A percentile compares a stretch with the other conserved stretches of the same genome.
Evolutionary conservation across 2,329 filamentous ascomycete genomes (phyloP).

Genomic region (Colletotrichum aenigma): DNA sequence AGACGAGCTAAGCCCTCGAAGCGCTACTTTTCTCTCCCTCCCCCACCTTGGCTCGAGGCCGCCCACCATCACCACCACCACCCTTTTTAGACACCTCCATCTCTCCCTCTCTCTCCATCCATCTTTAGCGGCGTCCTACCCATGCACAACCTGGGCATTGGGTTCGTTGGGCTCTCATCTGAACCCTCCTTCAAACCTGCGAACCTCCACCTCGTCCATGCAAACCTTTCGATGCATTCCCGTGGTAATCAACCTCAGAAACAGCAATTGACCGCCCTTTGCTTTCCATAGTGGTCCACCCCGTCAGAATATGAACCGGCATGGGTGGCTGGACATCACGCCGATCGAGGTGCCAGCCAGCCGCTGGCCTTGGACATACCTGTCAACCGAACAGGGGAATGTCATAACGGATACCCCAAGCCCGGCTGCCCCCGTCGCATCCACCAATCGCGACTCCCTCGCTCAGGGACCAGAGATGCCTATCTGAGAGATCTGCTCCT

Average conservation of each 20-base stretch:
- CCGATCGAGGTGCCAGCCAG: background rate
- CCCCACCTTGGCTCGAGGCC: background rate
- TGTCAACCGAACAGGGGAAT: background rate
- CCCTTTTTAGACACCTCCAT: background rate
- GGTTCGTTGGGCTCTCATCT: slow-evolving; percentile 16
- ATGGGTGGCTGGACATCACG: background rate
- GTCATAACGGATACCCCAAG: slow-evolving; percentile 1
- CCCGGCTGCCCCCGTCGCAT: background rate
- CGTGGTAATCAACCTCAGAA: background rate
- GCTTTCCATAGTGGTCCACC: background rate
- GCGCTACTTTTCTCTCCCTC: background rate
- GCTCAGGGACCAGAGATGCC: background rate
- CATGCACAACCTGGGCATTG: slow-evolving; percentile 6
- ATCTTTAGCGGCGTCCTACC: background rate
- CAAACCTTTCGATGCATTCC: background rate
- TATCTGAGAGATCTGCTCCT: background rate
- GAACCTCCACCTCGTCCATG: slow-evolving; percentile 9
- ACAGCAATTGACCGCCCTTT: slow-evolving; percentile 19
- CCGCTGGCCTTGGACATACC: background rate
- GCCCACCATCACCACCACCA: slow-evolving; percentile 1
- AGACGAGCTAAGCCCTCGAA: background rate
- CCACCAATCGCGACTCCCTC: background rate
- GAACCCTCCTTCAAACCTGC: background rate
- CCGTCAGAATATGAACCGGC: background rate
- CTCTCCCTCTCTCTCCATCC: background rate